Evolutionary conservation across 495 filamentous ascomycete genomes (phyloP).

Genomic region (Lophiotrema nucula): DNA sequence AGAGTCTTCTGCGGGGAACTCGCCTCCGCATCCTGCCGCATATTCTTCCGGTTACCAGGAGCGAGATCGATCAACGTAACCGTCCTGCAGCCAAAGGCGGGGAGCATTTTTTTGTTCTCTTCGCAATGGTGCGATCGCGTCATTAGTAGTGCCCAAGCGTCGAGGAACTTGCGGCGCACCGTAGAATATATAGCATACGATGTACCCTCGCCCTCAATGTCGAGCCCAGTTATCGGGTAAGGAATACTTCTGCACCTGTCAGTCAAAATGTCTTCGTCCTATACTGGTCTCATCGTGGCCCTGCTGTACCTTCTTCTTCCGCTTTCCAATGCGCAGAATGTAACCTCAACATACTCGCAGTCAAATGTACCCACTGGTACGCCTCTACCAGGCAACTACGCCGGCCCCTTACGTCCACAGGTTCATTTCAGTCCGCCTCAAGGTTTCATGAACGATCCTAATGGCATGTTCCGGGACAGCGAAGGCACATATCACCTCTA

Average conservation of each 20-base stretch:
- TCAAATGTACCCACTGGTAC: constrained; percentile 43
- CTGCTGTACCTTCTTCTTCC: background rate
- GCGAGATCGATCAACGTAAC: background rate
- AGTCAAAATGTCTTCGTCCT: background rate
- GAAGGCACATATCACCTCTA: constrained; percentile 54
- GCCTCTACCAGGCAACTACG: constrained; percentile 44
- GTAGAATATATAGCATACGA: background rate
- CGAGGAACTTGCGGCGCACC: too few species aligned
- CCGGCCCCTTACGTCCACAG: constrained; percentile 49
- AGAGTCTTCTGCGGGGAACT: background rate
- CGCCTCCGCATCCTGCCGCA: background rate
- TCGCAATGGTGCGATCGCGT: background rate
- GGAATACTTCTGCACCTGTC: background rate
- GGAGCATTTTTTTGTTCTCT: background rate
- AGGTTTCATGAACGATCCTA: constrained; percentile 62
- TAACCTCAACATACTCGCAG: constrained; percentile 26
- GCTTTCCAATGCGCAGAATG: background rate
- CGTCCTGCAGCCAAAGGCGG: background rate
- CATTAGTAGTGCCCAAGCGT: too few species aligned
- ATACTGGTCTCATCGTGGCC: background rate
- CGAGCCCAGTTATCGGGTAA: too few species aligned
- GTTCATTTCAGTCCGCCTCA: constrained; percentile 55
- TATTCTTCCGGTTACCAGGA: background rate
- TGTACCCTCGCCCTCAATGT: background rate
- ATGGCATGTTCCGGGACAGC: constrained; percentile 53